Conservation (phyloP, 345 rosid genomes). For the Turritis glabra region DNA sequence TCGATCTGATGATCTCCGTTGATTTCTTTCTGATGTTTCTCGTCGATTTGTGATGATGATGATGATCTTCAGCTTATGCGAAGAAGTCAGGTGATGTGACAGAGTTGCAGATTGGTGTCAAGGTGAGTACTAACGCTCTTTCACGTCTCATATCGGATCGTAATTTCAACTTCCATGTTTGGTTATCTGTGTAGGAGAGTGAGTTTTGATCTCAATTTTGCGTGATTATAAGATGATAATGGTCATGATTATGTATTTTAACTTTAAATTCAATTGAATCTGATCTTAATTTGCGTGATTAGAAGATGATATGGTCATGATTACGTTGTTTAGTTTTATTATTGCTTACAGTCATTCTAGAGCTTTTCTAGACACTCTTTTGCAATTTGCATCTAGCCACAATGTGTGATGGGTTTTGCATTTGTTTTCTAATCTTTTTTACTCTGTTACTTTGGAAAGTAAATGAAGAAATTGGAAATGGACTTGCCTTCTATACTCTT, state of each 20-base stretch:
- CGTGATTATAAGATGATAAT: not conserved
- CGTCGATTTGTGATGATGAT: not conserved
- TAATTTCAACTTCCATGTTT: not conserved
- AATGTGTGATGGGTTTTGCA: not conserved
- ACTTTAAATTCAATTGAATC: not conserved
- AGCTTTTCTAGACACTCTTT: not conserved
- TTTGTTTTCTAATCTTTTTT: not conserved
- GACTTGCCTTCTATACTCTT: not conserved
- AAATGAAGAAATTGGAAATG: not conserved
- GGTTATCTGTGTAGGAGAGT: not conserved
- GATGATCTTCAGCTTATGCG: slow-evolving; percentile 50
- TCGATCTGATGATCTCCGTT: not conserved
- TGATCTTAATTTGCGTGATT: not conserved
- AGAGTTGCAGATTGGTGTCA: slow-evolving; percentile 89
- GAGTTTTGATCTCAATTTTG: not conserved
- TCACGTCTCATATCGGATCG: not conserved
- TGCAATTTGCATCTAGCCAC: not conserved
- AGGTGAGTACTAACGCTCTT: slow-evolving; percentile 44
- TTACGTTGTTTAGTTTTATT: not conserved
- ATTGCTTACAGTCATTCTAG: not conserved
- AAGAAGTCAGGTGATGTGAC: slow-evolving; percentile 78
- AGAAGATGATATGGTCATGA: not conserved
- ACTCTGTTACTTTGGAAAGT: not conserved
- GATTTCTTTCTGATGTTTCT: not conserved
- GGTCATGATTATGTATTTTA: not conserved